These are phyloP conservation scores for Scleroderma citrinum DNA, from an alignment of 768 basidiomycete species.

Conservation along the genomic window DNA sequence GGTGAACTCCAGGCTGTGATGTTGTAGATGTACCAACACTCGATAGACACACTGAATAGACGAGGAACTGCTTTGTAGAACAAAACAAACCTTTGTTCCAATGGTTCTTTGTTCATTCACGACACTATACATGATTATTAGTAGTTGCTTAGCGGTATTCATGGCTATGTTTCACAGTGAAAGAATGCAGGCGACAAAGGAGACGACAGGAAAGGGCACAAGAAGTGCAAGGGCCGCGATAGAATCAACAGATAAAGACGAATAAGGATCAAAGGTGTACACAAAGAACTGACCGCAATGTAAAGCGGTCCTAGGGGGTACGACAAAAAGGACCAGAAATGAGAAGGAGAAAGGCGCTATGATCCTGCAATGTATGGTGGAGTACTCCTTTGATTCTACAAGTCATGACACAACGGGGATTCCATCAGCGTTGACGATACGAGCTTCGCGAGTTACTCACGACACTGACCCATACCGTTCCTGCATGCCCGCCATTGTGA, in stretches of 20 bases:
- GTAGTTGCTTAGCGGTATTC: no score
- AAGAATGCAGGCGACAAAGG: no score
- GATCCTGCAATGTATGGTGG: slow-evolving; percentile 16
- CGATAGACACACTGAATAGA: neutral
- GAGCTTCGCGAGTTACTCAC: slow-evolving; percentile 33
- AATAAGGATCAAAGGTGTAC: slow-evolving; percentile 23
- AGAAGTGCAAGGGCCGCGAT: neutral
- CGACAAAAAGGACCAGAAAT: neutral
- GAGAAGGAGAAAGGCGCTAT: neutral
- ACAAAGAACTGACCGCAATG: neutral
- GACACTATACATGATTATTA: no score
- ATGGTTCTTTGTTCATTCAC: no score
- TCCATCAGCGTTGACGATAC: slow-evolving; percentile 28
- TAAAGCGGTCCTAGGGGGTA: no score
- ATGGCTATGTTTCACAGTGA: no score
- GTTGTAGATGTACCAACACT: slow-evolving; percentile 12
- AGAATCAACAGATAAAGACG: slow-evolving; percentile 24
- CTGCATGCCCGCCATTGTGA: slow-evolving; percentile 22
- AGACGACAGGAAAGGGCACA: slow-evolving; percentile 9
- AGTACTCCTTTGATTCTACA: slow-evolving; percentile 19
- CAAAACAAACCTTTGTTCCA: no score
- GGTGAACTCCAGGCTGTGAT: slow-evolving; percentile 34
- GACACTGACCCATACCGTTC: slow-evolving; percentile 39
- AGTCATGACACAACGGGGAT: slow-evolving; percentile 9
- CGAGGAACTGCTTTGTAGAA: no score